Base-by-base conservation (phyloP, 768 basidiomycete genomes). In the Lactarius hengduanensis region DNA sequence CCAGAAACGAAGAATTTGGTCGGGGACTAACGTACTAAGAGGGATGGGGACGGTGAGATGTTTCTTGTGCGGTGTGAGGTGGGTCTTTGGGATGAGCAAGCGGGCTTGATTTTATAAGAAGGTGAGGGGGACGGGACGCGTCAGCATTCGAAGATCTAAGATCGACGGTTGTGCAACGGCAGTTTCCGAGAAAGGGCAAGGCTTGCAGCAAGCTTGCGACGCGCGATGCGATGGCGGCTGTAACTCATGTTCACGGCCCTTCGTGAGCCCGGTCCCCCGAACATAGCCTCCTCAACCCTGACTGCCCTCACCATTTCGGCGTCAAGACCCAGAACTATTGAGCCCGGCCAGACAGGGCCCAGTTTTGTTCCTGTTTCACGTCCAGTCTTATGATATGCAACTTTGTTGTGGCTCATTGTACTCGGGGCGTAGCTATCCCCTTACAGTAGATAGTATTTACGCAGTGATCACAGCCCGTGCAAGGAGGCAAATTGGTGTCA, bases 121-220 rank as follows among this genome's bases (percentile, higher is more conserved):
- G n/a, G 50, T 53, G 62, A 28, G 60, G n/a, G 30, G 22, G 65
- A 26, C 22, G 70, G 57, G 65, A 71, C 70, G 70, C 69, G 70
- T 70, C 70, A 70, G 70, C 70, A 57, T 62, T 40, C n/a, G 59
- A 18, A 7, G 61, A 70, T 70, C 70, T 70, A n/a, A 69, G 70
- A 70, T 70, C 61, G 61, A 50, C 59, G 45, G 58, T 41, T 28
- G 22, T 30, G 57, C 30, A 56, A 53, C 57, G 67, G 57, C 41
- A 54, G 15, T 45, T 56, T 47, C 64, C 55, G 66, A 50, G 30
- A 26, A 62, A 26, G 47, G 32, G 57, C 28, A 53, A 57, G 18
- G 57, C 45, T 32, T 26, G 26, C 20, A 32, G 18, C 47, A 15
- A 26, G 34, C 30, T 32, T 34, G 56, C 32, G 28, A 16, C 32